Base-by-base conservation (phyloP, 257 asterid species). In the Solanum etuberosum region DNA sequence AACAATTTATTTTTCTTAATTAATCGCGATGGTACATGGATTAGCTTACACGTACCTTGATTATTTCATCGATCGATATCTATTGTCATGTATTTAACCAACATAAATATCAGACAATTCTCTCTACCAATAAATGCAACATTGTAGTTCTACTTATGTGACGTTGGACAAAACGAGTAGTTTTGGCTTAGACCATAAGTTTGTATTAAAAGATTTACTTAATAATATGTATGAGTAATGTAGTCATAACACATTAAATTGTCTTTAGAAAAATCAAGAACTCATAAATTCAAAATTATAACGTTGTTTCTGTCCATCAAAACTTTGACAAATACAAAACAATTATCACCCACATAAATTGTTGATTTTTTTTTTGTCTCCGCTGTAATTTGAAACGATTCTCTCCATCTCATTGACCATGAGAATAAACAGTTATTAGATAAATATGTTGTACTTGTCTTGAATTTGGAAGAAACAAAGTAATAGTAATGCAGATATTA, bases 301-400 rank as follows among this genome's bases (percentile, higher is more conserved):
- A 8, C 4, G 0, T 1, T 14, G 5, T 0, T 5, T 18, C 1
- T 2, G 0, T 5, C 43, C 40, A 73, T 4, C 29, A 34, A 72
- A 11, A 9, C 8, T 20, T 72, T 20, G 3, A 72, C 3, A 72
- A 7, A 68, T 68, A 68, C 6, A 31, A 31, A 68, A 7, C 1
- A 29, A 29, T 15, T 51, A 2, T 51, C 73, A 67, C 21, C 21
- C 16, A 61, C 16, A 25, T 1, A 61, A n/a, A 10, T n/a, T 63
- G 1, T 8, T 59, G 1, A 1, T 59, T 23, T n/a, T 15, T 25
- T 63, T 65, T 67, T 67, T 27, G 0, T 67, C 11, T 3, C 10
- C 0, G 1, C 78, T 71, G 2, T 5, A 9, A 71, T 71, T 18
- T 72, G 80, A 72, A 9, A 72, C 34, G 80, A 71, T 71, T 71